Base-by-base conservation (phyloP, 768 basidiomycete genomes). In the Phanerodontia chrysosporium region DNA sequence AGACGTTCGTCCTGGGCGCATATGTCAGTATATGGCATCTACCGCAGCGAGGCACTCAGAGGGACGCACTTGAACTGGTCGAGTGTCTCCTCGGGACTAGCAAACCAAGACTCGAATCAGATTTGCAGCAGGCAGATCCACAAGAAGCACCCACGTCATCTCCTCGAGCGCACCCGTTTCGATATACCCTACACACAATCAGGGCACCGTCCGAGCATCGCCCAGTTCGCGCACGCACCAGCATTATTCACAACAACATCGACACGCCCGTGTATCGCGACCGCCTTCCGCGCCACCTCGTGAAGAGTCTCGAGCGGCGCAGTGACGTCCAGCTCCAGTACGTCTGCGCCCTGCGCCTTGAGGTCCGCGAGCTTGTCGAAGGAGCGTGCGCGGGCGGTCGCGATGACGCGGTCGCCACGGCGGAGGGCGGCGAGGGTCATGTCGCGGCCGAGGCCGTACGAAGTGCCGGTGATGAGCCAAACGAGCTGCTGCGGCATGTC, bases 161-260 rank as follows among this genome's bases (percentile, higher is more conserved):
- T 71, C 73, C 55, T 74, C 72, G 28, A 74, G 55, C 1, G 70
- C 65, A 45, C 72, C 69, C 27, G 63, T 57, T 27, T 56, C 59
- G 4, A 68, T 51, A 56, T 71, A 72, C 10, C 77, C 64, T 62
- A 10, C 39, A 53, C 32, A 39, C n/a, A 28, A 48, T 32, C 22
- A 30, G 35, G 12, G 39, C 24, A 56, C 12, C 5, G 13, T 27
- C 22, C 22, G 39, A 45, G 9, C 35, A 32, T 8, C 30, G 7
- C 2, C 22, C 5, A 9, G 12, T 12, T 13, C 27, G 5, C 25
- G 45, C 9, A 32, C 57, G 7, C n/a, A 64, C 61, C 78, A 10
- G 79, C 78, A 59, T 79, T 79, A 57, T 80, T 80, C 16, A 82
- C 76, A 0, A 81, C 58, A 0, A 79, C 78, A 57, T 82, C 79